Evolutionary conservation across 2,329 filamentous ascomycete genomes (phyloP).

Genomic region (Graphilbum ipis-grandicollis): DNA sequence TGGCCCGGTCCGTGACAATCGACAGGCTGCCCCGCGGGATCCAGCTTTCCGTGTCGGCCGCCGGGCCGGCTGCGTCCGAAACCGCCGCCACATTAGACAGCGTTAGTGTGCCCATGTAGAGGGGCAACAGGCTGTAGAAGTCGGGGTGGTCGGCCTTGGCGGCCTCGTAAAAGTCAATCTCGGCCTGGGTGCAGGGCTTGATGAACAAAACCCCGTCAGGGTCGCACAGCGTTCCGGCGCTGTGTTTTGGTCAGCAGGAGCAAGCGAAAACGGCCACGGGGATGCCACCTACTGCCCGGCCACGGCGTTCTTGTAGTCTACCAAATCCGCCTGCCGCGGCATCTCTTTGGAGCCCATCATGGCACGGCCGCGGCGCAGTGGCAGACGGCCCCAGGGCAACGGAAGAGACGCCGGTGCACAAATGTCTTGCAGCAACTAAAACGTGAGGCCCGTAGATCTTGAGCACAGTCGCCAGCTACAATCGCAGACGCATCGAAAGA

Average conservation of each 20-base stretch:
- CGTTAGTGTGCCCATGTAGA: conserved; percentile 63
- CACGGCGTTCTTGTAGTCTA: conserved; percentile 58
- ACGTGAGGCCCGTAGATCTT: no score
- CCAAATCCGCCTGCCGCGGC: conserved; percentile 42
- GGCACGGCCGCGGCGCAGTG: not conserved
- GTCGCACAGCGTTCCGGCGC: conserved; percentile 81
- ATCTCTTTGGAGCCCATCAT: conserved; percentile 19
- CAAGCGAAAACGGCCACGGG: conserved; percentile 19
- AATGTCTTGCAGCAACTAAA: no score
- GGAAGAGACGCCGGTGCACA: no score
- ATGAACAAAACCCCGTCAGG: conserved; percentile 72
- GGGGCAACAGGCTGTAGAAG: conserved; percentile 67
- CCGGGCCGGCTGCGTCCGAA: not conserved
- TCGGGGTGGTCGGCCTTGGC: conserved; percentile 47
- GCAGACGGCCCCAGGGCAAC: not conserved
- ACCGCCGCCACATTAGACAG: conserved; percentile 40
- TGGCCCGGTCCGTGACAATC: conserved; percentile 62
- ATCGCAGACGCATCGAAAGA: not conserved
- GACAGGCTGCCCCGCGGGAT: conserved; percentile 31
- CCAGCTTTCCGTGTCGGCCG: conserved; percentile 19
- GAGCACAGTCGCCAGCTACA: no score
- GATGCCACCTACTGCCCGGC: conserved; percentile 58
- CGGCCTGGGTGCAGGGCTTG: conserved; percentile 76
- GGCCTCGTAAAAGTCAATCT: conserved; percentile 81
- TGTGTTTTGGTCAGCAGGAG: conserved; percentile 21